Evolutionary conservation across 2,329 filamentous ascomycete species (phyloP), one percentile per base, ranked within the genome.

Genomic region (Trichoderma gracile): DNA sequence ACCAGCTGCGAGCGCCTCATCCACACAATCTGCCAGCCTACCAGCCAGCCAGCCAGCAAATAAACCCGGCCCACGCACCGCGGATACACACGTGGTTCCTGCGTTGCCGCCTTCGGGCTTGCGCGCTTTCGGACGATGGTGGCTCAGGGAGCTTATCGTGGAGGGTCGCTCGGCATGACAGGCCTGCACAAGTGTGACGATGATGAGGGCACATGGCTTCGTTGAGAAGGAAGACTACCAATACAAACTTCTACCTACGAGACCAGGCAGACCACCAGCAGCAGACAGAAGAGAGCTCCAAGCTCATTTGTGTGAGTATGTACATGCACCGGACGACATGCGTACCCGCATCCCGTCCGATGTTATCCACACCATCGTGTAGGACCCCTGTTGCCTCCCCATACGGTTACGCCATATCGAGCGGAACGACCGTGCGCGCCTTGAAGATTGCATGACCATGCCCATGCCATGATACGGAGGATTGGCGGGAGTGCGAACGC

Each of bases 321-420:
- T 17, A 23, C 27, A 43, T 38, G 21, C 21, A 30, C 38, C 30
- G 56, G 33, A 40, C 19, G 17, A 23, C n/a, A 14, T 62, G 43
- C 40, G 45, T 63, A 54, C 50, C 61, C 53, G 58, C 58, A 38
- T 38, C 49, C 54, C 52, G 40, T 57, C 54, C 52, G 61, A 52
- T 21, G 33, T 49, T 49, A 64, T 52, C 61, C 52, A 64, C 61
- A 62, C 59, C 30, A 62, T 62, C 59, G 59, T 40, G 59, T 45
- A 21, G 59, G 49, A 21, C 49, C 56, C 59, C 40, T 62, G 59
- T 33, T 38, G 49, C n/a, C 42, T 33, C 61, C 61, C 61, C 61
- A 58, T 58, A 30, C 21, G n/a, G 61, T 46, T 46, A 64, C 61
- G 53, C 61, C 61, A 33, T 38, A 64, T 57, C 53, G 25, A 46